phyloP scores from a whole-genome alignment of 202 grass and related monocot genomes.

The Digitaria exilis region DNA sequence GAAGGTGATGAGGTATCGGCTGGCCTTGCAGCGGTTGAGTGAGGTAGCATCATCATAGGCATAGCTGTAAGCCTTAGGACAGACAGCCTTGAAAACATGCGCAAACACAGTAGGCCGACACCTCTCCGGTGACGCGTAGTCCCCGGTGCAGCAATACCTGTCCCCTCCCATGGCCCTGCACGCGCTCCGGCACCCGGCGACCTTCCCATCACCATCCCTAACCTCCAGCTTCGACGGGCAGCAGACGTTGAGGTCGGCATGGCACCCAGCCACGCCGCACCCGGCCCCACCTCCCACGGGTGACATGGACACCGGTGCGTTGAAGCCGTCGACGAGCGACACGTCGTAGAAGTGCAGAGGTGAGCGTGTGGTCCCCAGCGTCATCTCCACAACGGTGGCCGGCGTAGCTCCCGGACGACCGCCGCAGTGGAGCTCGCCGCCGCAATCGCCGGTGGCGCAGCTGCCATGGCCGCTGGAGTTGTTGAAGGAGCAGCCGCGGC shows the following conservation, averaged over 20 bases:
- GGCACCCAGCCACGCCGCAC: slow-evolving; percentile 74
- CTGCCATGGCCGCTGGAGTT: slow-evolving; percentile 40
- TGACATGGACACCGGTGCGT: slow-evolving; percentile 69
- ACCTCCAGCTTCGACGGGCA: slow-evolving; percentile 76
- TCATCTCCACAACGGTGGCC: slow-evolving; percentile 91
- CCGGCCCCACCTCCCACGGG: slow-evolving; percentile 75
- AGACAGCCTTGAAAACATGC: slow-evolving; percentile 88
- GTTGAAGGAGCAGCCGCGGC: slow-evolving; percentile 76
- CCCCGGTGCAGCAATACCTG: slow-evolving; percentile 89
- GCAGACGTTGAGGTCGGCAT: slow-evolving; percentile 66
- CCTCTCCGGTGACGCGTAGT: slow-evolving; percentile 51
- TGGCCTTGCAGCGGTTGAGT: slow-evolving; percentile 83
- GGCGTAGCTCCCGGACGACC: slow-evolving; percentile 50
- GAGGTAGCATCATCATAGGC: slow-evolving; percentile 74
- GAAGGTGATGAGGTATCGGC: slow-evolving; percentile 87
- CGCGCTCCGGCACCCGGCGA: slow-evolving; percentile 78
- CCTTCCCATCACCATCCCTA: slow-evolving; percentile 47
- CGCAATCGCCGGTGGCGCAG: slow-evolving; percentile 82
- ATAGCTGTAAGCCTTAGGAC: slow-evolving; percentile 87
- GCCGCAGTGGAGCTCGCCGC: slow-evolving; percentile 48
- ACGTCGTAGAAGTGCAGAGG: slow-evolving; percentile 89
- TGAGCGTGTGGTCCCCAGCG: slow-evolving; percentile 55
- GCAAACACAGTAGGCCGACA: slow-evolving; percentile 77
- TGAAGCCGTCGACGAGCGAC: slow-evolving; percentile 88
- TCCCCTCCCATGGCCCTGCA: slow-evolving; percentile 73